Evolutionary conservation across 164 flowering plant genomes (phyloP), one percentile per base, ranked within the genome.

Genomic region (Macadamia integrifolia): DNA sequence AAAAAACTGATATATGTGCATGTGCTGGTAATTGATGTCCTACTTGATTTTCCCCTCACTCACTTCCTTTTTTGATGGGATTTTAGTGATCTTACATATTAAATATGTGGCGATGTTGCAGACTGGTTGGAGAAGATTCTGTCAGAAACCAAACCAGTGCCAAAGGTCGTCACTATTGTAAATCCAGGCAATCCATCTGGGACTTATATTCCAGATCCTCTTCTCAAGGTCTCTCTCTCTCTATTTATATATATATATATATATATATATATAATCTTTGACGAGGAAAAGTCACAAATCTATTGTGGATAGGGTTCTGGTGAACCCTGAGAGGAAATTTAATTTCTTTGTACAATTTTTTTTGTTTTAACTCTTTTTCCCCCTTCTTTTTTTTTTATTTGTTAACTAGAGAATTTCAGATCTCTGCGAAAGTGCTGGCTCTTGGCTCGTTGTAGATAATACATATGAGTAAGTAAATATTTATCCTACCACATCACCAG

Each of bases 121-220:
- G 99, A 91, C 67, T 95, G 99, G 99, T 79, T 95, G 50, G 93
- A 91, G 71, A 83, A 35, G 71, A 82, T 83, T 48, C 73, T 95
- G 42, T 75, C 61, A 61, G 83, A 87, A 73, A 85, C 80, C 29
- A 86, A 87, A 69, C 96, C 97, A n/a, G 74, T 80, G 11, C 99
- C 99, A 28, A 95, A 92, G 85, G 88, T 95, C 74, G 98, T 95
- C 49, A 85, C 81, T 66, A 84, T 95, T 72, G 99, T 95, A 44
- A 95, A 95, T 77, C 99, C 99, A 11, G 99, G 99, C 64, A 95
- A 92, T 71, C 98, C 98, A 60, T 84, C 94, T 61, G 99, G 99
- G 67, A 89, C 98, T 66, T 89, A 87, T 73, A 85, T 95, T 62
- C 98, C 99, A 1, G 93, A 88, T 67, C 76, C 86, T 69, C 87